phyloP scores from a whole-genome alignment of 345 rosid genomes.

The Toxicodendron radicans region DNA sequence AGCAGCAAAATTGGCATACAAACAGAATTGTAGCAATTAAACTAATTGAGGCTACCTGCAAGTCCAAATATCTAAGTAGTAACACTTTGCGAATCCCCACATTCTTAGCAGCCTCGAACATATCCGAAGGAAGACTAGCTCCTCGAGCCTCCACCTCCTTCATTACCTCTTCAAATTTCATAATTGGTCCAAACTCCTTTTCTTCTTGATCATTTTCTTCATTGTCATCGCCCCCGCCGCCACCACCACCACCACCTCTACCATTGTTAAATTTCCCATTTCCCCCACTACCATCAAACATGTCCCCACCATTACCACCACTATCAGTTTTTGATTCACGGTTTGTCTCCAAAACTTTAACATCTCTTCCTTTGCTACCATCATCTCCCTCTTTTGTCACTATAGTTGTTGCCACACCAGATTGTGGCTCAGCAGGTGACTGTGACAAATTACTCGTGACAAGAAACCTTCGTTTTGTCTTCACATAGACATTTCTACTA shows the following conservation, averaged over 20 bases:
- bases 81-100: constrained; percentile 68
- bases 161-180: constrained; percentile 77
- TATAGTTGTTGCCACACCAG: constrained; percentile 18
- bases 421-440: constrained; percentile 36
- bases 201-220: constrained; percentile 57
- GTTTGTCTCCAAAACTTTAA: constrained; percentile 25
- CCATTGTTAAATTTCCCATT: constrained; percentile 41
- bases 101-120: constrained; percentile 78
- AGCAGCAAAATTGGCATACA: not conserved
- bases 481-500: constrained; percentile 25
- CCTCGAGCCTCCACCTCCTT: constrained; percentile 69
- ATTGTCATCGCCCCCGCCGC: constrained; percentile 27
- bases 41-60: constrained; percentile 44
- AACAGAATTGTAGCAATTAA: not conserved
- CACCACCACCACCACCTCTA: constrained; percentile 40
- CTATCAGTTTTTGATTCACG: constrained; percentile 23
- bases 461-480: constrained; percentile 38
- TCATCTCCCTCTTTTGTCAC: constrained; percentile 23
- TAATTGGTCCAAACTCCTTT: constrained; percentile 72
- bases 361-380: constrained; percentile 22
- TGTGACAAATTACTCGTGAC: constrained; percentile 39
- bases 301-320: constrained; percentile 35
- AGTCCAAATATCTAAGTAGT: constrained; percentile 68
- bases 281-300: constrained; percentile 38
- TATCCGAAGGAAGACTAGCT: constrained; percentile 70